phyloP scores from a whole-genome alignment of 176 grass and related monocot species.

The Hordeum vulgare region DNA sequence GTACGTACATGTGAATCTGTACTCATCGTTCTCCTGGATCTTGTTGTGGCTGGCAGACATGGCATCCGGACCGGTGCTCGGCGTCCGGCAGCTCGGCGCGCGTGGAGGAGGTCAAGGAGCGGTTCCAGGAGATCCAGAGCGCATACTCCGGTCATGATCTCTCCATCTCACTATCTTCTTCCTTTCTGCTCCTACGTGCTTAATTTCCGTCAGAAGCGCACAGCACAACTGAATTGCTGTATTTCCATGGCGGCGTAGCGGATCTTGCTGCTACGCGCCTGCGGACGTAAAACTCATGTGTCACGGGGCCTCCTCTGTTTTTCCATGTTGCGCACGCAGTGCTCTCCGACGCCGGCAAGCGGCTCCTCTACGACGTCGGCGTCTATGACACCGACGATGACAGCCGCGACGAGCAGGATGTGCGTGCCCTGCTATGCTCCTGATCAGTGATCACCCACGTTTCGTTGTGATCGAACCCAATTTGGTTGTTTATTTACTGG shows the following conservation, averaged over 20 bases:
- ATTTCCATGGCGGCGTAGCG: too few species aligned
- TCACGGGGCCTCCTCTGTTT: background rate
- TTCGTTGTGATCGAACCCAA: background rate
- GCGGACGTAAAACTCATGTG: background rate
- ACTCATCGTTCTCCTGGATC: too few species aligned
- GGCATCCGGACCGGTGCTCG: slow-evolving; percentile 78
- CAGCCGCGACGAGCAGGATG: slow-evolving; percentile 37
- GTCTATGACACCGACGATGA: slow-evolving; percentile 59
- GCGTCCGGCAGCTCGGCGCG: slow-evolving; percentile 33
- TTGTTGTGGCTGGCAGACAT: slow-evolving; percentile 35
- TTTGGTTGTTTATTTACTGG: background rate
- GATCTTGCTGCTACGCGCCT: background rate
- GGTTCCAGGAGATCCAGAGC: slow-evolving; percentile 83
- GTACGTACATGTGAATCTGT: background rate
- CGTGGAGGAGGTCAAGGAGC: slow-evolving; percentile 66
- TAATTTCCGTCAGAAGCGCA: too few species aligned
- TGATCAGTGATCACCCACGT: background rate
- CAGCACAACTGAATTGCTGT: too few species aligned
- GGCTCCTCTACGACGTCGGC: slow-evolving; percentile 85
- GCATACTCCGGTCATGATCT: slow-evolving; percentile 50
- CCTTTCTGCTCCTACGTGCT: too few species aligned
- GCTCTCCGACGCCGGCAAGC: slow-evolving; percentile 85
- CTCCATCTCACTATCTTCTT: too few species aligned
- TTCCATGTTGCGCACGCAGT: slow-evolving; percentile 28
- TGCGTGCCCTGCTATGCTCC: background rate